Conservation (phyloP, 164 flowering plant species). For the Brasenia schreberi region DNA sequence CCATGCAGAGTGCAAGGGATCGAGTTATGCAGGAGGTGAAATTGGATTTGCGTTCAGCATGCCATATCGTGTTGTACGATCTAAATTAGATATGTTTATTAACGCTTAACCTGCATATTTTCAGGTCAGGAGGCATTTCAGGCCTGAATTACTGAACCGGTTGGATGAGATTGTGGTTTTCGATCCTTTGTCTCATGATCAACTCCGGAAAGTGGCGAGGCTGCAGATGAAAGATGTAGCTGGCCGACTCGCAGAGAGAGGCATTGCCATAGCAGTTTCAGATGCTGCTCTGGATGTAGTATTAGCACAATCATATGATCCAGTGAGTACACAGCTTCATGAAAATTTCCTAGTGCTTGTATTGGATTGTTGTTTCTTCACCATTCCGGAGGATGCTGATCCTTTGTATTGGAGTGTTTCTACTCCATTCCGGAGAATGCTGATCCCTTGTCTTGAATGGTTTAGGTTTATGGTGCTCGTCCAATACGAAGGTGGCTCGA, state of each 20-base stretch:
- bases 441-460: background rate
- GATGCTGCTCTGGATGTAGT: slow-evolving; percentile 69
- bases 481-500: slow-evolving; percentile 91
- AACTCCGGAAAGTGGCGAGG: slow-evolving; percentile 63
- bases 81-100: background rate
- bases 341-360: too few species aligned
- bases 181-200: slow-evolving; percentile 77
- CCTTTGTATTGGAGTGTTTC: too few species aligned
- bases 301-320: slow-evolving; percentile 68
- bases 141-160: slow-evolving; percentile 74
- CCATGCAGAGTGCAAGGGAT: slow-evolving; percentile 66
- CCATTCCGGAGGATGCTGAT: too few species aligned
- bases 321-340: slow-evolving; percentile 29
- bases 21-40: slow-evolving; percentile 59
- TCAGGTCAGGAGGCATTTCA: slow-evolving; percentile 72
- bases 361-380: too few species aligned
- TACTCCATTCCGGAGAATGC: background rate
- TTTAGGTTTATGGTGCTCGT: slow-evolving; percentile 79
- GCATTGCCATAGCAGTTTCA: slow-evolving; percentile 68
- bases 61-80: too few species aligned
- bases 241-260: slow-evolving; percentile 66
- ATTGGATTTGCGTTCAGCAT: too few species aligned
- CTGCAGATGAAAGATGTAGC: slow-evolving; percentile 83
- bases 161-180: slow-evolving; percentile 87
- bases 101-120: background rate